Base-by-base conservation (phyloP, 129 eudicot genomes). In the Lonicera japonica region DNA sequence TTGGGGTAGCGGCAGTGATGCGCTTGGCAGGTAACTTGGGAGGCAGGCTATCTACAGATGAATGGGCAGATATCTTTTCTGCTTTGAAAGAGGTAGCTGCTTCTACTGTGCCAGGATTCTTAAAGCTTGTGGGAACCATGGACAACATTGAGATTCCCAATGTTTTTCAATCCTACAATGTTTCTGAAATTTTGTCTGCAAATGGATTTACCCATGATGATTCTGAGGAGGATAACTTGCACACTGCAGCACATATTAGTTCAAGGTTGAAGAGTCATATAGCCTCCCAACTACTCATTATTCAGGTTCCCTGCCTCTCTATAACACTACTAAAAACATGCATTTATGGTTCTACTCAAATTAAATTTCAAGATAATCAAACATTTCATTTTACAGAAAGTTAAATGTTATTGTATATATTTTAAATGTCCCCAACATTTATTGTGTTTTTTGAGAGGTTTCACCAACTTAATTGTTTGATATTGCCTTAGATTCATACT, bases 211-310 rank as follows among this genome's bases (percentile, higher is more conserved):
- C 39, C 46, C 48, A 68, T 74, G 82, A 76, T 56, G 92, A 71
- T 14, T 65, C 68, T 25, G 95, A 74, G 36, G 36, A 29, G 38
- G 92, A 88, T 61, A 77, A 81, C 68, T 69, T 88, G 68, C 99
- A 94, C 67, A 80, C 87, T 16, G 95, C 87, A 17, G 82, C 86
- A 29, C 85, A 88, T 70, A 73, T 88, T 50, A 79, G 88, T 48
- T 88, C 95, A 56, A 80, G 96, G 74, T 83, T 94, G 79, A 94
- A 88, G 79, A 75, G 84, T 50, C 96, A 94, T 73, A 81, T 94
- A 73, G 78, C 92, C 29, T 72, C 88, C 20, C 95, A 85, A 53
- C 72, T 94, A 60, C 92, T 80, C 67, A 79, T 94, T 65, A 67
- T 81, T 73, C 99, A 94, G 96, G 99, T 94, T 56, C 54, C 56